Percentiles rank a stretch among this genome's conserved stretches.
phyloP scores from a whole-genome alignment of 225 moss, liverwort and hornwort genomes.

The Bryum argenteum region DNA sequence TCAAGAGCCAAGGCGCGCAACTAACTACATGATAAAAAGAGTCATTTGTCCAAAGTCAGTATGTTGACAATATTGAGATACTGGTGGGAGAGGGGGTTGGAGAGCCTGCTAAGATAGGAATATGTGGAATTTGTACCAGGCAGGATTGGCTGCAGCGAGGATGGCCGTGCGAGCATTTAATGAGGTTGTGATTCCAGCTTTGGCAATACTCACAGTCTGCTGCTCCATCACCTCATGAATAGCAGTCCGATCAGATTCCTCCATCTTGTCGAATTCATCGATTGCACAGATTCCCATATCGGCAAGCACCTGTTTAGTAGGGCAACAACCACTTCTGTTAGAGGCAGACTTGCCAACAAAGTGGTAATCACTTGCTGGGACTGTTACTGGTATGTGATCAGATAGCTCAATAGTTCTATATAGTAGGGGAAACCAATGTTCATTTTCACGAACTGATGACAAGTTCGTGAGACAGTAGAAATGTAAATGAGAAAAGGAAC shows the following conservation, averaged over 20 bases:
- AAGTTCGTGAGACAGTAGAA: background rate
- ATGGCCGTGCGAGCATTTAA: conserved; percentile 96
- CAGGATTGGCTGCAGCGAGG: conserved; percentile 98
- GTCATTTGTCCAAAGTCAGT: background rate
- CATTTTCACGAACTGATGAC: background rate
- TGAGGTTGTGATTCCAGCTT: conserved; percentile 98
- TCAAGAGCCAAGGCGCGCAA: background rate
- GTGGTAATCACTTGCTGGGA: background rate
- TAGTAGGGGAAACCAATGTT: background rate
- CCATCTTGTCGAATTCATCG: conserved; percentile 99
- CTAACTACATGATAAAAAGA: background rate
- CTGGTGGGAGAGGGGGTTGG: too few species aligned
- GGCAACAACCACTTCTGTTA: conserved; percentile 17
- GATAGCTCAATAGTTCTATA: background rate
- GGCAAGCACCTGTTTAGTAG: conserved; percentile 72
- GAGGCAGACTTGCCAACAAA: background rate
- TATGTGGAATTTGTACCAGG: conserved; percentile 58
- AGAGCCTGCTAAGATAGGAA: conserved; percentile 4
- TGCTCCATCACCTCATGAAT: conserved; percentile 99
- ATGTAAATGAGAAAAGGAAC: conserved; percentile 20
- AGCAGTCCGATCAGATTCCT: conserved; percentile 92
- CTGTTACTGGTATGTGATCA: background rate
- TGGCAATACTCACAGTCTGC: conserved; percentile 99
- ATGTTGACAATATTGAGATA: background rate
- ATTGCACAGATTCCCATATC: conserved; percentile 98